Percentiles rank a stretch among this genome's conserved stretches.
These are phyloP conservation scores for Dioscorea alata DNA, from an alignment of 106 monocot genomes.

Conservation along the genomic window DNA sequence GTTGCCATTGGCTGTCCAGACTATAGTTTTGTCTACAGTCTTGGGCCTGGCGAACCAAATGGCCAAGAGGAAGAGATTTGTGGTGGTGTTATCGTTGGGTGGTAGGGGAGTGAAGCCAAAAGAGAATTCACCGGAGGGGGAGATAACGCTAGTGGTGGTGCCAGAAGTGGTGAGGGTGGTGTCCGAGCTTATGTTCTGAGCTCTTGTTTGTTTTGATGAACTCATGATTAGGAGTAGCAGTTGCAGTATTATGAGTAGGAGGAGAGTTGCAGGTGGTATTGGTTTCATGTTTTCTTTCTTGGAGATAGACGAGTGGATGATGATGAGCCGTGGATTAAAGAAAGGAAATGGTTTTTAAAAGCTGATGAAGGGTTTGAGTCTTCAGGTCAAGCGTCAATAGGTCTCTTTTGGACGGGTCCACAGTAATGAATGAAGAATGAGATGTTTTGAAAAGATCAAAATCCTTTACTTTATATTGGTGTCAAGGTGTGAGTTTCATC, in stretches of 20 bases:
- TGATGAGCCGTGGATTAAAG: too few species aligned
- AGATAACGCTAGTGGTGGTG: conserved; percentile 13
- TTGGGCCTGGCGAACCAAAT: conserved; percentile 34
- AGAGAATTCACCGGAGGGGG: conserved; percentile 50
- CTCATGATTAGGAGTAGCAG: neutral
- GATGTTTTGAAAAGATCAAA: too few species aligned
- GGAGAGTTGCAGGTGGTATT: too few species aligned
- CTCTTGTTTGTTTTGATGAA: neutral
- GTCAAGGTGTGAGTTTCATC: too few species aligned
- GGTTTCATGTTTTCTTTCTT: too few species aligned
- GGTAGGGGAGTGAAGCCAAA: conserved; percentile 36
- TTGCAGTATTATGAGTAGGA: neutral
- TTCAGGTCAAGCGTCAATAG: too few species aligned
- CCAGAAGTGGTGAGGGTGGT: conserved; percentile 17
- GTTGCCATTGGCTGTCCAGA: conserved; percentile 25
- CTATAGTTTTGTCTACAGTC: conserved; percentile 19
- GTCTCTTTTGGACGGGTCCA: too few species aligned
- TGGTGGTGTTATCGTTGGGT: neutral
- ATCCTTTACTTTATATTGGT: too few species aligned
- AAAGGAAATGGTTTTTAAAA: too few species aligned
- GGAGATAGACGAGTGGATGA: too few species aligned
- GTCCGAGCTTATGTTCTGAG: conserved; percentile 28
- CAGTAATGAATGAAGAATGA: too few species aligned
- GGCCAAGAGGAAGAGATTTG: conserved; percentile 29
- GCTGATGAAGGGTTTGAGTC: too few species aligned